phyloP scores from a whole-genome alignment of 805 yeast species.

The Debaryomyces tyrocola region DNA sequence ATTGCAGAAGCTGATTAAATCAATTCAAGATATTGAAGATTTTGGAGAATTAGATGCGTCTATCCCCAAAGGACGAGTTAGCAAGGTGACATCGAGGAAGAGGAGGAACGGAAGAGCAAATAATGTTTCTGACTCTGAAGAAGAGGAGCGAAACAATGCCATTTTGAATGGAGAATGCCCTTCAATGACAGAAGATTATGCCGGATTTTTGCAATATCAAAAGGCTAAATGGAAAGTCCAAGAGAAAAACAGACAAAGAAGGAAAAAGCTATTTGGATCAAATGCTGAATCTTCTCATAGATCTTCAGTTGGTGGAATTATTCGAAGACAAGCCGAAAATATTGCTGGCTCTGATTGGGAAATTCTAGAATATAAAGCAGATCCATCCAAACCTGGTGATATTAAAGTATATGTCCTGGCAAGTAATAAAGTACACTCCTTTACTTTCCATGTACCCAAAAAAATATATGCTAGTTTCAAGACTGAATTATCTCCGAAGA shows the following conservation, averaged over 20 bases:
- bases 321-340: slow-evolving; percentile 75
- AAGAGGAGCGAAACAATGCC: slow-evolving; percentile 50
- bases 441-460: slow-evolving; percentile 74
- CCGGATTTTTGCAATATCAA: slow-evolving; percentile 67
- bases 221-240: slow-evolving; percentile 88
- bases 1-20: slow-evolving; percentile 34
- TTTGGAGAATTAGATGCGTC: slow-evolving; percentile 42
- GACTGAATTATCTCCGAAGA: slow-evolving; percentile 40
- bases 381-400: slow-evolving; percentile 64
- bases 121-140: slow-evolving; percentile 25
- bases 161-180: slow-evolving; percentile 59
- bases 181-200: slow-evolving; percentile 64
- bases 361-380: slow-evolving; percentile 65
- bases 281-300: slow-evolving; percentile 52
- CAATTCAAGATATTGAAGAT: slow-evolving; percentile 74
- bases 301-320: slow-evolving; percentile 63
- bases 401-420: slow-evolving; percentile 70
- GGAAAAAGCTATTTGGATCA: slow-evolving; percentile 78
- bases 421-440: slow-evolving; percentile 69
- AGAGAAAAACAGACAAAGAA: slow-evolving; percentile 65
- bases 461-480: slow-evolving; percentile 69
- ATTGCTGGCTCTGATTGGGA: slow-evolving; percentile 85
- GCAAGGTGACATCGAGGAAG: slow-evolving; percentile 50
- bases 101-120: slow-evolving; percentile 32
- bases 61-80: slow-evolving; percentile 32